These are phyloP conservation scores for Glycine tomentella DNA, from an alignment of 306 rosid genomes.

Conservation along the genomic window DNA sequence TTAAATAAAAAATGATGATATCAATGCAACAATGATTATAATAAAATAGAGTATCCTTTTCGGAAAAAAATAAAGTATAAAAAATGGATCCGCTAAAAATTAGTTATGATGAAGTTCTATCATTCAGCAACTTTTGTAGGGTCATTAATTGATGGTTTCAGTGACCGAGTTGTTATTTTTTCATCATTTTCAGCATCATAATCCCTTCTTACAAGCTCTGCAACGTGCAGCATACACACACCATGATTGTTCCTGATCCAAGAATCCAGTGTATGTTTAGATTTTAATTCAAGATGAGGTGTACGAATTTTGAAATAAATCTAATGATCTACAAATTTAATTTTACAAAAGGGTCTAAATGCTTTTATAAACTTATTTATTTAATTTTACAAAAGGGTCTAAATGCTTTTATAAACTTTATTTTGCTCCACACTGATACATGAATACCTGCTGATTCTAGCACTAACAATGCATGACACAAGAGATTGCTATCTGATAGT, in stretches of 20 bases:
- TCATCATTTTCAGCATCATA: not conserved
- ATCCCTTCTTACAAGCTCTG: not conserved
- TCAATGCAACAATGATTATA: not conserved
- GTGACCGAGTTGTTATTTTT: not conserved
- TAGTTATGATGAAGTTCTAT: not conserved
- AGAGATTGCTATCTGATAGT: no score
- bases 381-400: no score
- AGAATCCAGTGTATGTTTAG: no score
- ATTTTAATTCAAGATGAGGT: no score
- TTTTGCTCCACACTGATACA: no score
- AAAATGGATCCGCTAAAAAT: not conserved
- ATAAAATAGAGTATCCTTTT: not conserved
- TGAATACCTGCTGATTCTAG: not conserved
- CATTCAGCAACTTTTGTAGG: conserved; percentile 8
- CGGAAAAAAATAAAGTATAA: no score
- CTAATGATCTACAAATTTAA: no score
- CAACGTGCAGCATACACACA: not conserved
- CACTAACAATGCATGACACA: not conserved
- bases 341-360: no score
- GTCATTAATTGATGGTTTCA: not conserved
- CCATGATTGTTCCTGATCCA: not conserved
- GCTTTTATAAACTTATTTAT: no score
- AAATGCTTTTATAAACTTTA: no score
- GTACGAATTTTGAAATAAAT: no score
- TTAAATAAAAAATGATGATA: no score